Percentiles rank a stretch among this genome's conserved stretches.
Evolutionary conservation across 257 asterid genomes (phyloP).

Genomic region (Misopates orontium): DNA sequence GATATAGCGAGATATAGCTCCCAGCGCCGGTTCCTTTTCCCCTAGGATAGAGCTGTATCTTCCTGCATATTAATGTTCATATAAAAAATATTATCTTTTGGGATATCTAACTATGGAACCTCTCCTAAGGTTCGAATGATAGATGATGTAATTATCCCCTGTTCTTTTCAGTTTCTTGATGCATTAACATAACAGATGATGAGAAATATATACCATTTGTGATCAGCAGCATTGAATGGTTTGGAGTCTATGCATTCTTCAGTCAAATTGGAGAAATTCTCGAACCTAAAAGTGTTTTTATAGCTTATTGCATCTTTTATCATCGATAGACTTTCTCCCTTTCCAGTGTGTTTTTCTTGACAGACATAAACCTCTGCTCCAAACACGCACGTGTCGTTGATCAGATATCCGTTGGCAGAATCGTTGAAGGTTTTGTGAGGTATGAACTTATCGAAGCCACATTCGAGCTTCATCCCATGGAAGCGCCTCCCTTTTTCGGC

Average conservation of each 20-base stretch:
- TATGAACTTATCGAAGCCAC: conserved; percentile 62
- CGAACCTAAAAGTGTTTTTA: conserved; percentile 48
- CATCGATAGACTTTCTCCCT: conserved; percentile 59
- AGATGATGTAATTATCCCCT: too few relatives aligned
- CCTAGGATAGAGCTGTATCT: conserved; percentile 52
- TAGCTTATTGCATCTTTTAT: conserved; percentile 47
- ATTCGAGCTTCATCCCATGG: conserved; percentile 47
- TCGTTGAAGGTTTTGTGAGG: conserved; percentile 47
- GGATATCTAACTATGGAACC: too few relatives aligned
- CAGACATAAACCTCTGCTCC: conserved; percentile 63
- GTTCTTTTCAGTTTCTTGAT: too few relatives aligned
- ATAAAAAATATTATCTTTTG: not conserved
- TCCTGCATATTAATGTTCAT: conserved; percentile 42
- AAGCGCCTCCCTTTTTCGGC: conserved; percentile 53
- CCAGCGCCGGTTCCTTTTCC: conserved; percentile 65
- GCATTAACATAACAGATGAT: not conserved
- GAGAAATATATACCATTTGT: conserved; percentile 42
- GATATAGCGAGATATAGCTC: conserved; percentile 50
- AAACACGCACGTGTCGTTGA: conserved; percentile 52
- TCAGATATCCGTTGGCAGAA: conserved; percentile 54
- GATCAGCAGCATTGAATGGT: conserved; percentile 51
- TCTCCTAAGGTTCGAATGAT: too few relatives aligned
- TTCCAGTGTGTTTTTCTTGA: conserved; percentile 40
- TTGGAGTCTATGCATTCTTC: conserved; percentile 46
- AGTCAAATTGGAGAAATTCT: conserved; percentile 30